Evolutionary conservation across 306 rosid species (phyloP).

Genomic region (Leucaena leucocephala): DNA sequence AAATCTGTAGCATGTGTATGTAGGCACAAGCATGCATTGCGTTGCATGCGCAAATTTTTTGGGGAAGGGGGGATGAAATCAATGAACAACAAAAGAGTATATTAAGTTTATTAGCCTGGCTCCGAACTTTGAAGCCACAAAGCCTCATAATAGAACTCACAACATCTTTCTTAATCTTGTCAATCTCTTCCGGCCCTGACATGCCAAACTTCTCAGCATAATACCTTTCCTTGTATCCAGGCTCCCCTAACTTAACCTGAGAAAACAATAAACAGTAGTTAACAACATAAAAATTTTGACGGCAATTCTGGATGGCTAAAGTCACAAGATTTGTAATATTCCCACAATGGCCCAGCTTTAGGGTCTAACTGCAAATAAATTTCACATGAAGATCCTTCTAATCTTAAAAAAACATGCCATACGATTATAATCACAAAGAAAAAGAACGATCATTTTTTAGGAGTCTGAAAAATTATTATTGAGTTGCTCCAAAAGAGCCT

Average conservation of each 20-base stretch:
- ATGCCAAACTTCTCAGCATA: slow-evolving; percentile 86
- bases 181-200: slow-evolving; percentile 60
- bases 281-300: not conserved
- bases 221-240: slow-evolving; percentile 95
- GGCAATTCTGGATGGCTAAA: slow-evolving; percentile 22
- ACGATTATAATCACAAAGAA: slow-evolving; percentile 20
- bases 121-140: slow-evolving; percentile 16
- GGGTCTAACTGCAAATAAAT: slow-evolving; percentile 11
- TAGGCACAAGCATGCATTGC: not conserved
- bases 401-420: slow-evolving; percentile 19
- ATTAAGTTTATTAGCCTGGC: slow-evolving; percentile 11
- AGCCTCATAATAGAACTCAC: slow-evolving; percentile 44
- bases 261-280: slow-evolving; percentile 27
- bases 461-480: not conserved
- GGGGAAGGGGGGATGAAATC: not conserved
- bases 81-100: slow-evolving; percentile 13
- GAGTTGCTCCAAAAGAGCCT: slow-evolving; percentile 17
- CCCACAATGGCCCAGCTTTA: slow-evolving; percentile 17
- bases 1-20: not conserved
- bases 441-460: not conserved
- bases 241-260: slow-evolving; percentile 93
- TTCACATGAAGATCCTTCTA: slow-evolving; percentile 9
- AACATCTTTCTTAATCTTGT: slow-evolving; percentile 56
- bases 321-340: slow-evolving; percentile 12
- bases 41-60: not conserved